Base-by-base conservation (phyloP, 768 basidiomycete species). In the Amanita rimosa region DNA sequence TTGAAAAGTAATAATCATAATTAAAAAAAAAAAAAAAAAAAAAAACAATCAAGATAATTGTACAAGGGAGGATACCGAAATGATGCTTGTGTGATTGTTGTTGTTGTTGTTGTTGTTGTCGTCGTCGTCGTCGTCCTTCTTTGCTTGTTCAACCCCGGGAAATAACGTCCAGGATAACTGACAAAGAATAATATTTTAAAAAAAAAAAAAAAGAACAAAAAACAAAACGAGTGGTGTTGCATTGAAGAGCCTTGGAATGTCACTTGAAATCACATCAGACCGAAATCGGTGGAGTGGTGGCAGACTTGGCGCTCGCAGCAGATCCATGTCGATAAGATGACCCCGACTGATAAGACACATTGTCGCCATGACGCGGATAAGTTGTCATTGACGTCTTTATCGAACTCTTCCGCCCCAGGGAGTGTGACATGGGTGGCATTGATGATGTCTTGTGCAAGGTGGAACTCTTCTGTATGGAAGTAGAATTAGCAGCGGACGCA, bases 31-130 rank as follows among this genome's bases (percentile, higher is more conserved):
- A 24, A 24, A 24, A 24, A 24, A 24, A 24, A 24, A 24, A 24
- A n/a, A n/a, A n/a, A n/a, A n/a, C n/a, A n/a, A n/a, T n/a, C n/a
- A n/a, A n/a, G n/a, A n/a, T n/a, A n/a, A n/a, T n/a, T n/a, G n/a
- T n/a, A n/a, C n/a, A n/a, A n/a, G n/a, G n/a, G n/a, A n/a, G n/a
- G 6, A 33, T 36, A 46, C 36, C 10, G 49, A 42, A 44, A 40
- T 47, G 54, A 48, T 52, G 51, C 33, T 43, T 55, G 49, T 11
- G 45, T 49, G 34, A 46, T n/a, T 24, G 22, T 24, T 35, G 34
- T 17, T 8, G 34, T 17, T 8, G 17, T 45, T 24, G 22, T 24
- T 35, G 34, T 17, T 8, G 34, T 17, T 8, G 17, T 45, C n/a
- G n/a, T n/a, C n/a, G n/a, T n/a, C n/a, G n/a, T n/a, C n/a, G n/a